These are phyloP conservation scores for Emydomyces testavorans DNA, from an alignment of 2,329 filamentous ascomycete species.

Conservation along the genomic window DNA sequence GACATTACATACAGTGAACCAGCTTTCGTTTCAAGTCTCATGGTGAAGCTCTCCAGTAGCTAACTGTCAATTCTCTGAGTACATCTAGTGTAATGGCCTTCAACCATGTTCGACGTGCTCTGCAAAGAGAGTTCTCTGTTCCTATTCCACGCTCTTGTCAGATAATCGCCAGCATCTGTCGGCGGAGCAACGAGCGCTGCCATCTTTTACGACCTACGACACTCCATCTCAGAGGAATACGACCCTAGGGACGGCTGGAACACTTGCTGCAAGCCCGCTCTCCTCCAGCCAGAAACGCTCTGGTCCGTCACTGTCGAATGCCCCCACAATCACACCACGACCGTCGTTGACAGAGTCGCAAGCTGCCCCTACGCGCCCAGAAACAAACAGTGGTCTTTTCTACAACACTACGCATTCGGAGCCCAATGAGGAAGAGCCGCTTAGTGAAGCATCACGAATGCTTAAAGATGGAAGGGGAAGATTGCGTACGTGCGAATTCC, in stretches of 20 bases:
- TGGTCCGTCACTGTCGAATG: neutral
- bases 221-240: neutral
- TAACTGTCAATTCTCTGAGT: neutral
- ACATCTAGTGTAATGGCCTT: conserved; percentile 9
- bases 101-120: conserved; percentile 9
- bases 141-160: neutral
- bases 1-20: too few species aligned
- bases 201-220: neutral
- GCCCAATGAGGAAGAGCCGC: conserved; percentile 17
- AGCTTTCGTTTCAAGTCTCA: neutral
- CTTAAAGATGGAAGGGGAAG: conserved; percentile 50
- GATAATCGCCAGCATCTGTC: neutral
- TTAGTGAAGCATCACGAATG: conserved; percentile 49
- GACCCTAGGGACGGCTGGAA: neutral
- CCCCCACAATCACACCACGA: conserved; percentile 2
- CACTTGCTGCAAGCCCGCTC: neutral
- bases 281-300: neutral
- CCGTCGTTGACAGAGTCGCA: neutral
- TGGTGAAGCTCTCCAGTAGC: neutral
- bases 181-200: conserved; percentile 4
- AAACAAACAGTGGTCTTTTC: conserved; percentile 1
- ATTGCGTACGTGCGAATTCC: conserved; percentile 16
- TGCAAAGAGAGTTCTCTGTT: neutral
- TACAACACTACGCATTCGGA: conserved; percentile 7
- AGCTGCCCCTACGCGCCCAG: neutral